phyloP scores from a whole-genome alignment of 2,329 filamentous ascomycete genomes.

The Colletotrichum higginsianum region DNA sequence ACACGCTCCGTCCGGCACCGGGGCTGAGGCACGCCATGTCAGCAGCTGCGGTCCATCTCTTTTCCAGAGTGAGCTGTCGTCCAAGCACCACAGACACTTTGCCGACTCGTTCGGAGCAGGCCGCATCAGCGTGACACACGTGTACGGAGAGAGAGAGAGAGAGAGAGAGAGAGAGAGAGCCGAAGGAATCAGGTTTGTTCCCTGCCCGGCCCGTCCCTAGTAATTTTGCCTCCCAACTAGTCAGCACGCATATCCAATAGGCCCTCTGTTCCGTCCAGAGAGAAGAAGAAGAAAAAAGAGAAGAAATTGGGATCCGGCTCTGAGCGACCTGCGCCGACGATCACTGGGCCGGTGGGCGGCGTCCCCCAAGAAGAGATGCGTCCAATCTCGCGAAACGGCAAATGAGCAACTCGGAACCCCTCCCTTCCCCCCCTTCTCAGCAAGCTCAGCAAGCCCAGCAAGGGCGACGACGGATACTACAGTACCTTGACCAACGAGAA shows the following conservation, averaged over 20 bases:
- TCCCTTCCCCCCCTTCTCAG: too few relatives aligned
- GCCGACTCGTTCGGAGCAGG: too few relatives aligned
- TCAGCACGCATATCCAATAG: constrained; percentile 12
- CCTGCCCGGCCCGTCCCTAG: constrained; percentile 44
- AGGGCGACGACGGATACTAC: constrained; percentile 18
- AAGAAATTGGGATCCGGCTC: constrained; percentile 16
- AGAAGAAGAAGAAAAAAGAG: neutral
- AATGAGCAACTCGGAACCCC: constrained; percentile 15
- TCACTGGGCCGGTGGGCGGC: constrained; percentile 13
- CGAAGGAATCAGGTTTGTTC: constrained; percentile 27
- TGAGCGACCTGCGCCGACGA: constrained; percentile 25
- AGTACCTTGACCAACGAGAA: constrained; percentile 7
- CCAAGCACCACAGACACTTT: constrained; percentile 10
- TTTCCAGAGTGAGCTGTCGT: neutral
- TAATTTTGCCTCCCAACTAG: constrained; percentile 27
- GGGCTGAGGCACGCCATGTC: constrained; percentile 9
- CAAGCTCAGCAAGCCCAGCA: neutral
- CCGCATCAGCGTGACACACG: neutral
- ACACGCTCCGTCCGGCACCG: neutral
- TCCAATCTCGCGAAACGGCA: constrained; percentile 33
- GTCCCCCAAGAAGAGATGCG: neutral
- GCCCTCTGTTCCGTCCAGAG: neutral
- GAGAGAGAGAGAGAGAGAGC: too few relatives aligned
- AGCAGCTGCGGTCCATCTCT: neutral
- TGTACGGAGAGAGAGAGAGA: constrained; percentile 3